Conservation (phyloP, 2,329 filamentous ascomycete species). For the Cladosporium sphaerospermum region DNA sequence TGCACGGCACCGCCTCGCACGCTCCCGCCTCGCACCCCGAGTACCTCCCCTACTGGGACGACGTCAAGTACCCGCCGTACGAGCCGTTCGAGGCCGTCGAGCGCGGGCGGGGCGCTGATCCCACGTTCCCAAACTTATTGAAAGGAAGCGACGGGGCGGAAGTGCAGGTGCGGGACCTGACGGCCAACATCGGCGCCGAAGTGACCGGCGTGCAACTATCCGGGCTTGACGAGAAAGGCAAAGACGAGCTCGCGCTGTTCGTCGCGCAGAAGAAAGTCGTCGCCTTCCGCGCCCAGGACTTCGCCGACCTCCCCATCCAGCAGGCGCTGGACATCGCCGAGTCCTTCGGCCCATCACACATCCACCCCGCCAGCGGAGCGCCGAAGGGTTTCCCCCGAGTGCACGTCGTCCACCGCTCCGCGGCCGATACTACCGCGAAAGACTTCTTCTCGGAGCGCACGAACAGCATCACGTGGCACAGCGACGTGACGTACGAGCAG, state of each 20-base stretch:
- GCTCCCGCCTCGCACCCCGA: constrained; percentile 59
- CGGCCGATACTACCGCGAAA: constrained; percentile 53
- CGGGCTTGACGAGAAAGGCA: constrained; percentile 59
- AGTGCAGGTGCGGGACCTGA: constrained; percentile 52
- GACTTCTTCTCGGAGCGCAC: constrained; percentile 64
- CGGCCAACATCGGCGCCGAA: constrained; percentile 68
- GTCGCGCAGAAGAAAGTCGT: constrained; percentile 74
- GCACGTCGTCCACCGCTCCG: constrained; percentile 71
- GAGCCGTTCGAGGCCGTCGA: constrained; percentile 67
- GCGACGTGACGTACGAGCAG: constrained; percentile 78
- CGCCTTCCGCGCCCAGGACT: constrained; percentile 68
- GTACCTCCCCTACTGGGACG: constrained; percentile 43
- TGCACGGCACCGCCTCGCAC: constrained; percentile 48
- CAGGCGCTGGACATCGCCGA: constrained; percentile 63
- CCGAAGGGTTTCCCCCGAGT: constrained; percentile 68
- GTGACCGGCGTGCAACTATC: constrained; percentile 66
- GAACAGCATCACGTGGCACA: constrained; percentile 75
- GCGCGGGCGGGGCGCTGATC: constrained; percentile 68
- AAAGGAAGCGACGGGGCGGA: constrained; percentile 26
- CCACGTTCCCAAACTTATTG: constrained; percentile 62
- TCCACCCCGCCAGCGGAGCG: constrained; percentile 71
- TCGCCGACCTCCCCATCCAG: constrained; percentile 58
- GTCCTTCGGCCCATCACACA: constrained; percentile 77
- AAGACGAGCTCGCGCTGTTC: constrained; percentile 69
- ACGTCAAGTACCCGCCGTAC: constrained; percentile 54